Percentiles rank a stretch among this genome's conserved stretches.
These are phyloP conservation scores for Kitagawia praeruptora DNA, from an alignment of 129 eudicot species.

Conservation along the genomic window DNA sequence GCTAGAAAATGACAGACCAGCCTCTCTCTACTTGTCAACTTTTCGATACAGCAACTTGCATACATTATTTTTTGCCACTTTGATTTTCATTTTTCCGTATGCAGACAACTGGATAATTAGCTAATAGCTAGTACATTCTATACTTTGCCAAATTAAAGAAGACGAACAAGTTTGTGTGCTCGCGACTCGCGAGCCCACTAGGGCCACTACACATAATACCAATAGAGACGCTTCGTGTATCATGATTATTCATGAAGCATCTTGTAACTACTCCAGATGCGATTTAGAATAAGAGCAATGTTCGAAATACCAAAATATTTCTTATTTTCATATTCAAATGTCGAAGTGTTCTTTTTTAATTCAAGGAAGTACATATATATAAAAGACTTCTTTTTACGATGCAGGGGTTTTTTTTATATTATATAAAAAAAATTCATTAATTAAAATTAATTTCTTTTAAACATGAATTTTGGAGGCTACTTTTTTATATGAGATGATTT, in stretches of 20 bases:
- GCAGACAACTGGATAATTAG: not conserved
- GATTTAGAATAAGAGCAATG: not conserved
- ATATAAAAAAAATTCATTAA: no score
- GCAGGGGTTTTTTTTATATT: no score
- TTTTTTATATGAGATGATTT: no score
- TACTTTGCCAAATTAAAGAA: not conserved
- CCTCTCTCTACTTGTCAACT: not conserved
- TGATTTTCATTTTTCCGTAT: not conserved
- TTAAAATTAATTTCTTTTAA: no score
- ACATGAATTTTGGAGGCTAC: no score
- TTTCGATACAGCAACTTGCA: not conserved
- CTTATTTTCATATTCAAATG: no score
- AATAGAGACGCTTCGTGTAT: not conserved
- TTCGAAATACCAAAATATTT: no score
- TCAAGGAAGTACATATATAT: no score
- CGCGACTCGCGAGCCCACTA: not conserved
- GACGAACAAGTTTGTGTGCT: not conserved
- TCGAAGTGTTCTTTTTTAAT: no score
- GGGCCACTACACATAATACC: not conserved
- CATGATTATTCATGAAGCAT: not conserved
- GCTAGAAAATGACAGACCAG: not conserved
- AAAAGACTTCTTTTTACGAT: no score
- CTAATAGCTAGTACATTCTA: not conserved
- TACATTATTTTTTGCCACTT: not conserved
- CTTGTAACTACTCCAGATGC: not conserved